Base-by-base conservation (phyloP, 257 asterid species). In the Handroanthus guayacan region DNA sequence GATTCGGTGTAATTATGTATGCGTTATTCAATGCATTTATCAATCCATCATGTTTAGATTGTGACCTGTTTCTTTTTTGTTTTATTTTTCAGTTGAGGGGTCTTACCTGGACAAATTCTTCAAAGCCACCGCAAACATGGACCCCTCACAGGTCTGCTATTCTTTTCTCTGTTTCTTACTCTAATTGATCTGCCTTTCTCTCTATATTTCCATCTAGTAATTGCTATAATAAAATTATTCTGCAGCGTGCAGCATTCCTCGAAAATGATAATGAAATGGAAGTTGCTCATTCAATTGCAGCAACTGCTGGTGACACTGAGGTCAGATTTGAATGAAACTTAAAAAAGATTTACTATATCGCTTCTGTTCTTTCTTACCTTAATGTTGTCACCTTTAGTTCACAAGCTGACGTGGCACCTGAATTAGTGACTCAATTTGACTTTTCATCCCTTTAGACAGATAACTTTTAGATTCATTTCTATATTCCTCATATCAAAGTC, bases 231-330 rank as follows among this genome's bases (percentile, higher is more conserved):
- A 37, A n/a, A 55, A 44, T 75, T n/a, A 7, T 63, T 47, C 44
- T 80, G 83, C 87, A 95, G 98, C 97, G 99, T 63, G 99, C 99
- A 5, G 72, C 75, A 80, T 95, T 86, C 84, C 98, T 95, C 20
- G 99, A 89, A 78, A 87, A 85, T 67, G 98, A 95, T 82, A 80
- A 85, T 48, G 99, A 95, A 84, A 92, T 95, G 97, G 99, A 95
- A 84, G 96, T 80, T 85, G 98, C 98, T 71, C 98, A 92, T 85
- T 89, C 94, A 37, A 94, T 89, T 74, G 99, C 99, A 43, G 99
- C 97, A 69, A 78, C 84, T 77, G 99, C 87, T 67, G 99, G 99
- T 62, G 99, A 95, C 6, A 95, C 99, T 57, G 92, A 92, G 96
- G 99, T 95, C 79, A 84, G 90, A 50, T 71, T 58, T 64, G 10